A percentile compares a stretch with the other conserved stretches of the same genome.
Evolutionary conservation across 768 basidiomycete genomes (phyloP).

Genomic region (Mycena belliarum): DNA sequence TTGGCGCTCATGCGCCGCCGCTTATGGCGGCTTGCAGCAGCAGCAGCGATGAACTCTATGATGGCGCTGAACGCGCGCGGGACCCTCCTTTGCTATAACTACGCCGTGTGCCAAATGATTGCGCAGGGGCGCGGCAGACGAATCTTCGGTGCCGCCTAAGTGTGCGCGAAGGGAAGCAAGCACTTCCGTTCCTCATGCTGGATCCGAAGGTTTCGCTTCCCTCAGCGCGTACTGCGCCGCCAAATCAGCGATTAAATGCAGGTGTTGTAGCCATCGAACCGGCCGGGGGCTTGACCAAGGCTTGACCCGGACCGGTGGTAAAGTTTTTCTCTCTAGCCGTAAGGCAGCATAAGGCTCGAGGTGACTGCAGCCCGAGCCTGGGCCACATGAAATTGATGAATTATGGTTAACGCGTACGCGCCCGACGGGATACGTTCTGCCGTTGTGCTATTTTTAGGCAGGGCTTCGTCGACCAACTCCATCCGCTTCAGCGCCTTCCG

Average conservation of each 20-base stretch:
- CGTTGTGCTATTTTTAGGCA: too few relatives aligned
- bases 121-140: conserved; percentile 38
- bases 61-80: conserved; percentile 36
- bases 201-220: conserved; percentile 3
- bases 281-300: conserved; percentile 14
- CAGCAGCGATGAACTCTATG: conserved; percentile 25
- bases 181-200: too few relatives aligned
- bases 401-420: conserved; percentile 17
- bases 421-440: too few relatives aligned
- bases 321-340: too few relatives aligned
- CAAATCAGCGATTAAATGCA: conserved; percentile 32
- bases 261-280: too few relatives aligned
- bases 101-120: conserved; percentile 40
- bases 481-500: too few relatives aligned
- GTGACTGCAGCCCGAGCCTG: conserved; percentile 9
- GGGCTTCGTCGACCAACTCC: too few relatives aligned
- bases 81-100: conserved; percentile 39
- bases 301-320: too few relatives aligned
- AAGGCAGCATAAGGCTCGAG: background rate
- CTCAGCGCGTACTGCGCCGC: conserved; percentile 27
- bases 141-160: conserved; percentile 33
- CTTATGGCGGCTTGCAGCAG: conserved; percentile 16
- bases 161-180: conserved; percentile 15
- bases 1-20: conserved; percentile 27
- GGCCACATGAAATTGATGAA: conserved; percentile 24